Base-by-base conservation (phyloP, 768 basidiomycete species). In the Russula griseocarnosa region DNA sequence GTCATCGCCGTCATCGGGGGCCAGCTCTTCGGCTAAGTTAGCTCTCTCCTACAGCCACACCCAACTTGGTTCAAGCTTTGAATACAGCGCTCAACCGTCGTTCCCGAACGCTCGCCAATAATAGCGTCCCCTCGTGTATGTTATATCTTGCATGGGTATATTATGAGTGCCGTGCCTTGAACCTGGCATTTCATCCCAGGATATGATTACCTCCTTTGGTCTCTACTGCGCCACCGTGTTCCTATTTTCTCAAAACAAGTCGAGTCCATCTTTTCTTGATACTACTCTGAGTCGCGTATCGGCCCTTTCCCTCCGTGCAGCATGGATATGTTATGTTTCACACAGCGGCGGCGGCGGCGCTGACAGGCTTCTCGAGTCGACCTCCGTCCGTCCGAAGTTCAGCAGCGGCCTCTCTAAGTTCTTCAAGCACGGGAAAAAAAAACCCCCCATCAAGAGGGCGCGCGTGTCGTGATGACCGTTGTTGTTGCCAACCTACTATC, bases 311-410 rank as follows among this genome's bases (percentile, higher is more conserved):
- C 24, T n/a, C 26, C 36, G 32, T 30, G 30, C 30, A 28, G n/a
- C 5, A 5, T 30, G 30, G 3, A 30, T 30, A 30, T 30, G 56
- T n/a, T 52, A 11, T 22, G 24, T 13, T 50, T 46, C 58, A 30
- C 44, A 26, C 40, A 55, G 63, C 47, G 11, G 63, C 54, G 20
- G 58, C 16, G 34, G 58, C 16, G 34, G 54, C 47, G 24, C 26
- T 40, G 22, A 57, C 47, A 8, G 38, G 3, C 30, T 49, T 11
- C 20, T 10, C 44, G 8, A n/a, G 20, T 10, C 51, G 28, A 57
- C 49, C 10, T 42, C 49, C 55, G 24, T 24, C 34, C 53, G 36
- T 24, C 34, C 53, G 36, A 49, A 56, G 28, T 57, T 51, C 55
- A 46, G 8, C 32, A 32, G 49, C 46, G 56, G 40, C 42, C 32